phyloP scores from a whole-genome alignment of 2,329 filamentous ascomycete species.

The Fusarium sp. region DNA sequence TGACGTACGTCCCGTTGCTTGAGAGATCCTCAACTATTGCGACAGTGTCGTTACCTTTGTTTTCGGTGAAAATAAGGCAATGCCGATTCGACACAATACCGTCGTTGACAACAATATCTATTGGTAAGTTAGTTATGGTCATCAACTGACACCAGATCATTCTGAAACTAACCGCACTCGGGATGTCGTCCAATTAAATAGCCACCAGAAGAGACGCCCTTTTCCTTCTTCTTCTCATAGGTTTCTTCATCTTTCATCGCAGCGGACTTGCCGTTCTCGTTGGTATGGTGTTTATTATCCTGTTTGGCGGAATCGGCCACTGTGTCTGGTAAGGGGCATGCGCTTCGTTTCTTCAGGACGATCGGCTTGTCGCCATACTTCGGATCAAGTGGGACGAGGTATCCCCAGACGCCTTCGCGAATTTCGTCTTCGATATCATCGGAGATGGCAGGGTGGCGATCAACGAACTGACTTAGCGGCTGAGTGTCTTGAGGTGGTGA shows the following conservation, averaged over 20 bases:
- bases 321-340: constrained; percentile 70
- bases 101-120: constrained; percentile 77
- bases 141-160: not conserved
- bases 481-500: constrained; percentile 72
- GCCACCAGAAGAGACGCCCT: constrained; percentile 75
- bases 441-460: constrained; percentile 74
- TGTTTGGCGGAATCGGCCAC: constrained; percentile 49
- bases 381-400: constrained; percentile 82
- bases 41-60: constrained; percentile 65
- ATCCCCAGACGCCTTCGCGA: constrained; percentile 92
- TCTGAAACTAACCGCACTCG: constrained; percentile 78
- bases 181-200: constrained; percentile 93
- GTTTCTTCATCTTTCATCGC: constrained; percentile 64
- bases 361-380: constrained; percentile 71
- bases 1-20: constrained; percentile 95
- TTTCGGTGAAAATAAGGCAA: constrained; percentile 73
- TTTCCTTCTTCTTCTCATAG: constrained; percentile 70
- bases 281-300: constrained; percentile 52
- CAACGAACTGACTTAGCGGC: constrained; percentile 76
- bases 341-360: constrained; percentile 77
- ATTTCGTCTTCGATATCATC: constrained; percentile 88
- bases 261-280: constrained; percentile 57
- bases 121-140: constrained; percentile 24
- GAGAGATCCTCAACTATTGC: constrained; percentile 93
- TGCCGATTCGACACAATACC: constrained; percentile 89